Conservation (phyloP, 495 filamentous ascomycete species). For the Aspergillus leporis region DNA sequence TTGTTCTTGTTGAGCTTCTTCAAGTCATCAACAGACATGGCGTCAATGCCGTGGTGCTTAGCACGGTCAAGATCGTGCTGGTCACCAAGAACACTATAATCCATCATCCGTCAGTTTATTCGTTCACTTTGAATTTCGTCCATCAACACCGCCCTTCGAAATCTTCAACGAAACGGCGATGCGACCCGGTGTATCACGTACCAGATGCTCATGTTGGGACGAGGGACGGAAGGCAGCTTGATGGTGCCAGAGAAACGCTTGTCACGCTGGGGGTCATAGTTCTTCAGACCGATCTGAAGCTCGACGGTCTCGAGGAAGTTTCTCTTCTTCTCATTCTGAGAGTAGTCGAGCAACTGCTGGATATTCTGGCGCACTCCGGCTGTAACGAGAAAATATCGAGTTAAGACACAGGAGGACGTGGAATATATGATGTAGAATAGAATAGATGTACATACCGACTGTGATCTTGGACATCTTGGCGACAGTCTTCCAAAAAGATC, state of each 20-base stretch:
- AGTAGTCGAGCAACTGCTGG: constrained; percentile 87
- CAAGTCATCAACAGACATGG: constrained; percentile 96
- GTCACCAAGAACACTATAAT: constrained; percentile 85
- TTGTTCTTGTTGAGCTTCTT: constrained; percentile 99
- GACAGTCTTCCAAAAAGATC: constrained; percentile 61
- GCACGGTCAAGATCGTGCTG: constrained; percentile 99
- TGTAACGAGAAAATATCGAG: constrained; percentile 37
- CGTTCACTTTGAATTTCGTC: neutral
- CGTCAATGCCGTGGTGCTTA: constrained; percentile 95
- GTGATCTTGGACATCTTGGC: constrained; percentile 81
- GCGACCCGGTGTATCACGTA: constrained; percentile 37
- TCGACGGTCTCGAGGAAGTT: constrained; percentile 95
- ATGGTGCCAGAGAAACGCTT: constrained; percentile 99
- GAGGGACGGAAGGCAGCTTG: constrained; percentile 84
- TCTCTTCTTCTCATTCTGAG: constrained; percentile 95
- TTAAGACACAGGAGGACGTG: constrained; percentile 21
- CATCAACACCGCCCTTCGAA: neutral
- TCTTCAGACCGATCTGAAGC: constrained; percentile 99
- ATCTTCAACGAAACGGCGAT: neutral
- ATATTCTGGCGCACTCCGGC: constrained; percentile 97
- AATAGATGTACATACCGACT: constrained; percentile 63
- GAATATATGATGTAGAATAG: neutral
- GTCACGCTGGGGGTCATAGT: constrained; percentile 99
- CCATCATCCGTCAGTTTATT: constrained; percentile 16
- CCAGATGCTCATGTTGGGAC: constrained; percentile 94